Conservation (phyloP, 2,329 filamentous ascomycete genomes). For the Arthrobotrys pseudoclavata region DNA sequence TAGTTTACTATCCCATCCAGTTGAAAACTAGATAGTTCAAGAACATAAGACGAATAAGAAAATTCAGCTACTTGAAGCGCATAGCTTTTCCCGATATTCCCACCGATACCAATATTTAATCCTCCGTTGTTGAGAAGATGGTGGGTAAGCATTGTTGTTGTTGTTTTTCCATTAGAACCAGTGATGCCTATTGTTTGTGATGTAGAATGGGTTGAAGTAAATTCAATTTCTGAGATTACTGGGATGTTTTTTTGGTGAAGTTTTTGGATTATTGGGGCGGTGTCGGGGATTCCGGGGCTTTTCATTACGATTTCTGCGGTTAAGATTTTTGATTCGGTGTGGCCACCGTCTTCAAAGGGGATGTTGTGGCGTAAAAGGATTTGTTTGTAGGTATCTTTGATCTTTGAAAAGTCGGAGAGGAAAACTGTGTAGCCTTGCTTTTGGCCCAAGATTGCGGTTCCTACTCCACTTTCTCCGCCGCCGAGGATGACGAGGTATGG, state of each 20-base stretch:
- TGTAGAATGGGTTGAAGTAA: background rate
- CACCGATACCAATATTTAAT: conserved; percentile 4
- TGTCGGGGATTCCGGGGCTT: conserved; percentile 16
- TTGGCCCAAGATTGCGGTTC: conserved; percentile 23
- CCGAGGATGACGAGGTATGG: conserved; percentile 22
- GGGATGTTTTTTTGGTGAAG: background rate
- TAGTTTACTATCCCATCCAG: conserved; percentile 23
- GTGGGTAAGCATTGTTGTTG: conserved; percentile 23
- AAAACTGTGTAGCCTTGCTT: conserved; percentile 16
- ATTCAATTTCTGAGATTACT: conserved; percentile 21
- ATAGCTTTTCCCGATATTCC: conserved; percentile 28
- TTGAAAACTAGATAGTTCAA: conserved; percentile 29
- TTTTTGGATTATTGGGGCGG: background rate
- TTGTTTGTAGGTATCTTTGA: conserved; percentile 14
- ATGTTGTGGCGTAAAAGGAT: background rate
- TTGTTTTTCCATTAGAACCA: conserved; percentile 23
- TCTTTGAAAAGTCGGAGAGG: conserved; percentile 18
- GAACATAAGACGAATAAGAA: background rate
- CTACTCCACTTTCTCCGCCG: conserved; percentile 26
- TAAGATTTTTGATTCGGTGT: conserved; percentile 1
- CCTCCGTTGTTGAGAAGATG: conserved; percentile 11
- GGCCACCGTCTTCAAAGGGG: conserved; percentile 1
- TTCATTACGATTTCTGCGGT: conserved; percentile 7
- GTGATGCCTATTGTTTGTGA: conserved; percentile 13
- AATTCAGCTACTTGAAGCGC: conserved; percentile 12